phyloP scores from a whole-genome alignment of 805 yeast species.

The Priceomyces fermenticarens region DNA sequence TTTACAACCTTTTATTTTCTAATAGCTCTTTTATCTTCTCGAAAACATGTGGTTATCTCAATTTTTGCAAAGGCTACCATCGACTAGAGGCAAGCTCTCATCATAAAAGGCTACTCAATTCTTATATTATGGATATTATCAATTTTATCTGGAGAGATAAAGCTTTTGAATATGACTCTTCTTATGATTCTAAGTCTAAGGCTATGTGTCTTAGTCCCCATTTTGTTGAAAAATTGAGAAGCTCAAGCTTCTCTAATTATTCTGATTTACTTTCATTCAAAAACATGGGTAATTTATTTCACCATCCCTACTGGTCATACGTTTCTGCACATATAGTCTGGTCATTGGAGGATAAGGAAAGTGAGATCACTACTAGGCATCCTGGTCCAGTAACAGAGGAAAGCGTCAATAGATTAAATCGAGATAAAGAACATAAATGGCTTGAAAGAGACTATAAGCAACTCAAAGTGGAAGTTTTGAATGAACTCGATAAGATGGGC shows the following conservation, averaged over 20 bases:
- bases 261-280: slow-evolving; percentile 25
- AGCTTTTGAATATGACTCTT: slow-evolving; percentile 38
- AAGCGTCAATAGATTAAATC: slow-evolving; percentile 31
- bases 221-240: slow-evolving; percentile 29
- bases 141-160: slow-evolving; percentile 57
- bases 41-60: slow-evolving; percentile 44
- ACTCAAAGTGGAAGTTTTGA: slow-evolving; percentile 43
- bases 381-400: slow-evolving; percentile 53
- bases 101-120: slow-evolving; percentile 39
- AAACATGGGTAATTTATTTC: slow-evolving; percentile 42
- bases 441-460: slow-evolving; percentile 40
- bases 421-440: slow-evolving; percentile 33
- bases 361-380: slow-evolving; percentile 33
- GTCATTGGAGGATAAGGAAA: slow-evolving; percentile 42
- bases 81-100: slow-evolving; percentile 15
- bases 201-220: slow-evolving; percentile 36
- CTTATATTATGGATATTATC: slow-evolving; percentile 53
- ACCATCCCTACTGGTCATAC: slow-evolving; percentile 50
- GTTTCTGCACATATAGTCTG: slow-evolving; percentile 43
- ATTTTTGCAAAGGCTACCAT: slow-evolving; percentile 36
- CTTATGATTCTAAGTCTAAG: slow-evolving; percentile 26
- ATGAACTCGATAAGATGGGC: slow-evolving; percentile 39
- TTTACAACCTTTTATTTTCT: slow-evolving; percentile 37
- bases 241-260: slow-evolving; percentile 26
- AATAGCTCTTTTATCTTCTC: slow-evolving; percentile 46